Base-by-base conservation (phyloP, 208 protist species). In the Trypanosoma grayi region DNA sequence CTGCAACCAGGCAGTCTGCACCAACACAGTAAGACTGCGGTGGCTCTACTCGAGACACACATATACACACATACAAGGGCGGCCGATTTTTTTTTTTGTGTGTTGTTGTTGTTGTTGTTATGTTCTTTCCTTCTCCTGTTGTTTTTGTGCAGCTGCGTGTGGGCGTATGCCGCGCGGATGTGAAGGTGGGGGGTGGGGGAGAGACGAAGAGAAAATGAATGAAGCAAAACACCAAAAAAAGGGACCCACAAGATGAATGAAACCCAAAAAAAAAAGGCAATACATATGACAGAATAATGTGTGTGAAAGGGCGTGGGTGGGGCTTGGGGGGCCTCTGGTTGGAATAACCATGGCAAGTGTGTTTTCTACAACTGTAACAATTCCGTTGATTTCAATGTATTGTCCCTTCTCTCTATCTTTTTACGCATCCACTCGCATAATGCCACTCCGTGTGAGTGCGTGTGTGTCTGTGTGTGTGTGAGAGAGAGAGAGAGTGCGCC, bases 101-200 rank as follows among this genome's bases (percentile, higher is more conserved):
- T 39, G 16, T 55, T 11, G 36, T 39, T 55, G 14, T 55, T 39
- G 14, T 36, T 14, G 36, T 10, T 11, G 20, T 20, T 24, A 25
- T 59, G 7, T 43, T 46, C 31, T 45, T 59, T 13, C 4, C 4
- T 50, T 50, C 11, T 16, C 4, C 4, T n/a, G 20, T n/a, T 30
- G 14, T 4, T 2, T 28, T 62, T 25, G 20, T 59, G 45, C 33
- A 25, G 45, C 60, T 40, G 18, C 46, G 50, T 47, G 28, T 60
- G 44, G 48, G 62, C 22, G 24, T 69, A 31, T 58, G 36, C 10
- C 10, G 1, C 24, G 25, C 34, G 36, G 10, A 24, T 28, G 14
- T 7, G 7, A 31, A 31, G 9, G 45, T 16, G 7, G 22, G 25
- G 7, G 45, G 27, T 51, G 45, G 45, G 7, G 27, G 27, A 16